Base-by-base conservation (phyloP, 2,329 filamentous ascomycete genomes). In the Colletotrichum musicola region DNA sequence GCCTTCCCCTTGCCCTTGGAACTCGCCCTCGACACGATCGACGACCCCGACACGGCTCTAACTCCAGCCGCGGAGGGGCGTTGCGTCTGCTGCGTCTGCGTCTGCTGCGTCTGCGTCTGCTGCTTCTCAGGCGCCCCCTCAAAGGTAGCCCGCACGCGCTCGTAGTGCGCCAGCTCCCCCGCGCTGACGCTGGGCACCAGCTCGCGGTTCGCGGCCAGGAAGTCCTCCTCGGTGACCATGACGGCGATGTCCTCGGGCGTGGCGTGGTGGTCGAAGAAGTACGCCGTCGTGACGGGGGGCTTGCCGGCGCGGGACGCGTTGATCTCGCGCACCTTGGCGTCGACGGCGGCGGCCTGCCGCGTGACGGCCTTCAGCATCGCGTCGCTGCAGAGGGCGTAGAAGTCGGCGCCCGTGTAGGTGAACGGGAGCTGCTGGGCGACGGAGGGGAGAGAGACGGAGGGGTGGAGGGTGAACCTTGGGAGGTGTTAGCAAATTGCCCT, bases 351-450 rank as follows among this genome's bases (percentile, higher is more conserved):
- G 2, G 96, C 94, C 77, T 97, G 93, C 5, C 96, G 90, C 3
- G 96, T 99, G 67, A 99, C 95, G 20, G 96, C 96, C 80, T 99
- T 98, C 73, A 99, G 91, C 96, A 99, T 99, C 59, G 96, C 94
- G 79, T 99, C 96, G 50, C 94, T 97, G 83, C 95, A 98, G 20
- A 99, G 87, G 1, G 96, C 96, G 80, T 99, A 99, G 77, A 99
- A 91, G 81, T 99, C 96, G 71, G 96, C 96, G 76, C 96, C 96
- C 0, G 96, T 99, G 82, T 98, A 99, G 3, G 95, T 98, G 78
- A 98, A 96, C 0, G 96, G 96, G 4, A 99, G 87, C 12, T 86
- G 86, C 59, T 92, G 86, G 4, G 95, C 92, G 54, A 99, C 89
- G 7, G 88, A 83, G 27, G 86, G 79, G 12, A 99, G 88, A 12